A percentile compares a stretch with the other conserved stretches of the same genome.
These are phyloP conservation scores for Exutisphaerella laricina DNA, from an alignment of 2,329 filamentous ascomycete genomes.

Conservation along the genomic window DNA sequence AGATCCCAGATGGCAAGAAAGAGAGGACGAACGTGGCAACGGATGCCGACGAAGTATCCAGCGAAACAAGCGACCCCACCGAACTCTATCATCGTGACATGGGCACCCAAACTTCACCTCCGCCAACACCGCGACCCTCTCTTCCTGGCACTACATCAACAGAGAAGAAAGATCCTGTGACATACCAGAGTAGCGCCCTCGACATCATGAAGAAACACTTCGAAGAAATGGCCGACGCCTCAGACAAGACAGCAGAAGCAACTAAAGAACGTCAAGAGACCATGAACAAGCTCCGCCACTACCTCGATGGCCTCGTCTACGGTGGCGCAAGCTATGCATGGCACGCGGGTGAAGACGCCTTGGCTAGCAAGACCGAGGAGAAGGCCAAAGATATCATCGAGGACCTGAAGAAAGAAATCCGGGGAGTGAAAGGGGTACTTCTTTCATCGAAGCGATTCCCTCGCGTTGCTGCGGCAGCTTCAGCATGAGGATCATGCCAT, in stretches of 20 bases:
- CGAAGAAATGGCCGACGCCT: slow-evolving; percentile 44
- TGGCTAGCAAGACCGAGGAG: slow-evolving; percentile 27
- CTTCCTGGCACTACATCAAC: slow-evolving; percentile 14
- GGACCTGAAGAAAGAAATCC: slow-evolving; percentile 67
- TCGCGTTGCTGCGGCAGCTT: too few relatives aligned
- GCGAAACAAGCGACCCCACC: slow-evolving; percentile 56
- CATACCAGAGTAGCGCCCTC: slow-evolving; percentile 32
- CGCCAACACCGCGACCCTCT: slow-evolving; percentile 39
- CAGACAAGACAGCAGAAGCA: slow-evolving; percentile 49
- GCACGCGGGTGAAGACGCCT: slow-evolving; percentile 33
- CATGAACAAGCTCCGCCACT: slow-evolving; percentile 54
- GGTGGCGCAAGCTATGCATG: slow-evolving; percentile 18
- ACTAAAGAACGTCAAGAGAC: slow-evolving; percentile 48
- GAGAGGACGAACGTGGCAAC: slow-evolving; percentile 27
- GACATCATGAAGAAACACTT: slow-evolving; percentile 49
- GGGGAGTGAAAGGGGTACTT: slow-evolving; percentile 72
- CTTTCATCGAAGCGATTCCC: slow-evolving; percentile 66
- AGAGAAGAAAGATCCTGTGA: slow-evolving; percentile 23
- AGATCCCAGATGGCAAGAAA: slow-evolving; percentile 21
- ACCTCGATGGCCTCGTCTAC: slow-evolving; percentile 58
- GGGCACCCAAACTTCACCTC: slow-evolving; percentile 67
- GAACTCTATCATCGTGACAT: slow-evolving; percentile 79
- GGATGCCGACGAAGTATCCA: slow-evolving; percentile 45
- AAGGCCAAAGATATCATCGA: slow-evolving; percentile 58
- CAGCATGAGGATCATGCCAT: too few relatives aligned